Conservation (phyloP, 2,329 filamentous ascomycete species). For the Stagonosporopsis tanaceti region DNA sequence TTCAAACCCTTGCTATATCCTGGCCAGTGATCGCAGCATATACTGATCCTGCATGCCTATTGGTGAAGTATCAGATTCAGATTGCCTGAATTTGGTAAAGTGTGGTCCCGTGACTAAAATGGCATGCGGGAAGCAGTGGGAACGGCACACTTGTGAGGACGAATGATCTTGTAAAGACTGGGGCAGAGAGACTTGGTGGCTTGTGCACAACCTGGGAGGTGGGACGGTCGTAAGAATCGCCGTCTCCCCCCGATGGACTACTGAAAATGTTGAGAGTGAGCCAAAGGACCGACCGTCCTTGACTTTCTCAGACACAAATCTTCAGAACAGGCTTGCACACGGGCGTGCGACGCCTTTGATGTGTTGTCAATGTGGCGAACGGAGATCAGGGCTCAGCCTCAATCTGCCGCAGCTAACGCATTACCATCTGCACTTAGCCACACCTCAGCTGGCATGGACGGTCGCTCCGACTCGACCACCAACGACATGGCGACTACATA, state of each 20-base stretch:
- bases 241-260: slow-evolving; percentile 29
- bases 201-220: slow-evolving; percentile 39
- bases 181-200: slow-evolving; percentile 39
- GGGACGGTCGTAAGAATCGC: slow-evolving; percentile 33
- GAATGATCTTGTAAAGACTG: slow-evolving; percentile 42
- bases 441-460: slow-evolving; percentile 41
- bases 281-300: slow-evolving; percentile 25
- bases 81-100: slow-evolving; percentile 31
- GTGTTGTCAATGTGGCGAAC: slow-evolving; percentile 45
- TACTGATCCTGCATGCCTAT: slow-evolving; percentile 27
- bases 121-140: slow-evolving; percentile 34
- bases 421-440: slow-evolving; percentile 39
- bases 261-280: slow-evolving; percentile 34
- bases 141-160: slow-evolving; percentile 34
- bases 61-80: slow-evolving; percentile 30
- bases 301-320: slow-evolving; percentile 9
- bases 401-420: slow-evolving; percentile 32
- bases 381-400: slow-evolving; percentile 46
- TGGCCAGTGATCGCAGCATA: slow-evolving; percentile 32
- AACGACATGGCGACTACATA: slow-evolving; percentile 13
- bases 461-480: slow-evolving; percentile 32
- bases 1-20: slow-evolving; percentile 34
- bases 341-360: slow-evolving; percentile 34
- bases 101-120: slow-evolving; percentile 40
- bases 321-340: slow-evolving; percentile 9